A percentile compares a stretch with the other conserved stretches of the same genome.
phyloP scores from a whole-genome alignment of 2,329 filamentous ascomycete species.

The Alternaria angustiovoidea region DNA sequence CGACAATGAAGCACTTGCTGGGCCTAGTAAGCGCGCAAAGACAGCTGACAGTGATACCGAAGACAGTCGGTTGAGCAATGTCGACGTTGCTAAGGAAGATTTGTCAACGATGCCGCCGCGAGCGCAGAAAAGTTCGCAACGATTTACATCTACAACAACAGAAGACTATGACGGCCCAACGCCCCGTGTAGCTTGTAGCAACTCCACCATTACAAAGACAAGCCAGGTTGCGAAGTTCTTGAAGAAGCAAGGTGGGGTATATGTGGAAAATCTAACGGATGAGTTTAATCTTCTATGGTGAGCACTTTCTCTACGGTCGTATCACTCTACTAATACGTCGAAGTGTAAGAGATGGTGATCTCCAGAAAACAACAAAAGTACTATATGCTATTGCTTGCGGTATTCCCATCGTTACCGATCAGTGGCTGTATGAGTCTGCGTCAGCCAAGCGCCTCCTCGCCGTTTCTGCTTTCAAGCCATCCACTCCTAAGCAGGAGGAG shows the following conservation, averaged over 20 bases:
- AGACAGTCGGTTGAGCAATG: slow-evolving; percentile 18
- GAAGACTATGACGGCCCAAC: slow-evolving; percentile 33
- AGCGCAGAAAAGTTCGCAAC: slow-evolving; percentile 32
- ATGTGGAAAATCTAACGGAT: slow-evolving; percentile 44
- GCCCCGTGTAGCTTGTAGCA: slow-evolving; percentile 47
- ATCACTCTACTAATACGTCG: slow-evolving; percentile 20
- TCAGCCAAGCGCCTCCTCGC: slow-evolving; percentile 48
- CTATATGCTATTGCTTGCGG: slow-evolving; percentile 55
- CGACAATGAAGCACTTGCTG: slow-evolving; percentile 4
- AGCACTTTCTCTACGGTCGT: slow-evolving; percentile 9
- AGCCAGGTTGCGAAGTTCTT: slow-evolving; percentile 44
- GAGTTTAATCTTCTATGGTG: slow-evolving; percentile 46
- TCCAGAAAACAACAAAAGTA: slow-evolving; percentile 57
- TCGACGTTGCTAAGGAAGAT: slow-evolving; percentile 8
- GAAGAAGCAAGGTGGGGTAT: slow-evolving; percentile 39
- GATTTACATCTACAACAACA: slow-evolving; percentile 16
- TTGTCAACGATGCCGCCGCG: slow-evolving; percentile 22
- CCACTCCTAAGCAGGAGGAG: slow-evolving; percentile 44
- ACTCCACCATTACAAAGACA: slow-evolving; percentile 37
- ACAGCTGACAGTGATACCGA: slow-evolving; percentile 13
- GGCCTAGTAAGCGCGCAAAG: slow-evolving; percentile 29
- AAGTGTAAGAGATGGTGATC: slow-evolving; percentile 50
- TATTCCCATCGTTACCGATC: slow-evolving; percentile 57
- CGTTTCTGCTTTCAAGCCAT: slow-evolving; percentile 44
- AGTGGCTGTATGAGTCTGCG: slow-evolving; percentile 55